Base-by-base conservation (phyloP, 1,284 basidiomycete genomes). In the Chalciporus sp. region DNA sequence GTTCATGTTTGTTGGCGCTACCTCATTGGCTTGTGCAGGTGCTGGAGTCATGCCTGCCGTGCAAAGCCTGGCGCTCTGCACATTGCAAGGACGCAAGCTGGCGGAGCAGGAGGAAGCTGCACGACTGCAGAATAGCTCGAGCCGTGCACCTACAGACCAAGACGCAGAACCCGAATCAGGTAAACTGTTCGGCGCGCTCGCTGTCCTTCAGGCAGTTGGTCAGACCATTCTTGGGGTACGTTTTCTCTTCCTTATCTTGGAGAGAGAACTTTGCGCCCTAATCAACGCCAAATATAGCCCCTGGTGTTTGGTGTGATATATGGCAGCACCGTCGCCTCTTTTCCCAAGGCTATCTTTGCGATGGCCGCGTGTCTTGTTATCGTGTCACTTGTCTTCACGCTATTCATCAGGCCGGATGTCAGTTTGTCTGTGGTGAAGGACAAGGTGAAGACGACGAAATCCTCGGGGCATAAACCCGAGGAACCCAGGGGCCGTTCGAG, bases 221-320 rank as follows among this genome's bases (percentile, higher is more conserved):
- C 81, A 84, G 67, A 83, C 81, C 73, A 87, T 91, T 55, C 64
- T 90, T 42, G 86, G 84, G 48, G 86, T 88, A 63, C 61, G 85
- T 76, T 37, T 37, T 31, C 27, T 35, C 53, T 48, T 23, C 44
- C 48, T 33, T 28, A 23, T 10, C 29, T 39, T 28, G 14, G 39
- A 31, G 20, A 8, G 9, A 8, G 23, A 23, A 23, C 6, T 19
- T 9, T 2, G 3, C 27, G 29, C 17, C 52, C 47, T 52, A 31
- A 58, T 49, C 47, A 57, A 42, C 49, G n/a, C 40, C 49, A 50
- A 56, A 44, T 58, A 12, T 58, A 89, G 84, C 88, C 89, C 0
- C 69, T 90, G 64, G 51, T 90, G 10, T 91, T 91, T 61, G 88
- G 84, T 8, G 47, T 86, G 51, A 72, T 90, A 39, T 91, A 87